Percentiles rank a stretch among this genome's conserved stretches.
Evolutionary conservation across 2,329 filamentous ascomycete species (phyloP).

Genomic region (Cordyceps cicadae): DNA sequence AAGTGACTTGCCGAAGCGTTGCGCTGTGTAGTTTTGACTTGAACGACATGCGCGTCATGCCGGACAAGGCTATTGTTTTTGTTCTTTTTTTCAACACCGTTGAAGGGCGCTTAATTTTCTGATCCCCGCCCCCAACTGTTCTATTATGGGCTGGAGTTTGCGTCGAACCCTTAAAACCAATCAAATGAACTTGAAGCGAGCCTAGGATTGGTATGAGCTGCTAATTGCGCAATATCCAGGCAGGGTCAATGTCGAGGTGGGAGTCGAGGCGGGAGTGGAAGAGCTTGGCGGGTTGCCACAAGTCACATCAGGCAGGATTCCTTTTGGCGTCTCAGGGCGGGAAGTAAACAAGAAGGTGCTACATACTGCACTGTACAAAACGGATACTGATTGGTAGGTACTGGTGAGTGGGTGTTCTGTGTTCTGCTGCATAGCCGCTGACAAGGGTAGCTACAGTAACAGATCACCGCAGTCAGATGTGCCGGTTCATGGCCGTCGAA

Average conservation of each 20-base stretch:
- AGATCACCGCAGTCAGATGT: slow-evolving; percentile 12
- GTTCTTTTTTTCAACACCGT: not conserved
- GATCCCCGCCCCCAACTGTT: not conserved
- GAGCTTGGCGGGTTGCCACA: not conserved
- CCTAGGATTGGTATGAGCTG: not conserved
- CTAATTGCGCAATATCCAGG: slow-evolving; percentile 2
- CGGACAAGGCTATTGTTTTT: not conserved
- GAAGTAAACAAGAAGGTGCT: not conserved
- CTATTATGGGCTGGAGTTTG: slow-evolving; percentile 2
- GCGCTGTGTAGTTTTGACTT: not conserved
- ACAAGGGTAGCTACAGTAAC: slow-evolving; percentile 8
- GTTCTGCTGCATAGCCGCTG: slow-evolving; percentile 8
- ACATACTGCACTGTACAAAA: not conserved
- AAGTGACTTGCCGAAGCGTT: not conserved
- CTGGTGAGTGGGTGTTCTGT: not conserved
- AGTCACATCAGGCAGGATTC: slow-evolving; percentile 4
- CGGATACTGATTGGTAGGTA: not conserved
- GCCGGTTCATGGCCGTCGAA: slow-evolving; percentile 10
- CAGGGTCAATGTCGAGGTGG: not conserved
- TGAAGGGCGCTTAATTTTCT: not conserved
- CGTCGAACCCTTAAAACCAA: not conserved
- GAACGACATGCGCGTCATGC: not conserved
- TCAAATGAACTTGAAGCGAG: not conserved
- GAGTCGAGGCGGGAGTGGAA: not conserved
- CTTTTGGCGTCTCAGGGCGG: not conserved